phyloP scores from a whole-genome alignment of 2,329 filamentous ascomycete genomes.

The Dactylella cylindrospora region DNA sequence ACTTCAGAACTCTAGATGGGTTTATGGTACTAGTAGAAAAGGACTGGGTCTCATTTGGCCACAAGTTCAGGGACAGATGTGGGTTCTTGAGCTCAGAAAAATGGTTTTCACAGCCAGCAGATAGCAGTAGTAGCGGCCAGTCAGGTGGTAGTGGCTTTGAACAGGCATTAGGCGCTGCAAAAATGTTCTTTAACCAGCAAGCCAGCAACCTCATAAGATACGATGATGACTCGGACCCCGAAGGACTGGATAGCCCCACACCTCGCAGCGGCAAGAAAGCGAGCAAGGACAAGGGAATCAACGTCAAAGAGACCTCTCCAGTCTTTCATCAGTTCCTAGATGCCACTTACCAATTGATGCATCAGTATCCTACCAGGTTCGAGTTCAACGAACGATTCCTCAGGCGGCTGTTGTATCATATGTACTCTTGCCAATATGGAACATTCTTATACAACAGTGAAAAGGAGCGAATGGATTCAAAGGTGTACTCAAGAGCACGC shows the following conservation, averaged over 20 bases:
- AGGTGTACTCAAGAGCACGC: constrained; percentile 69
- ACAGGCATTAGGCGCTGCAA: constrained; percentile 79
- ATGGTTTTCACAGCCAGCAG: constrained; percentile 83
- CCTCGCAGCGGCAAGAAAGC: constrained; percentile 44
- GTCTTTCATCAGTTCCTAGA: constrained; percentile 98
- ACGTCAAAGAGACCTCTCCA: constrained; percentile 78
- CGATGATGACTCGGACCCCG: constrained; percentile 64
- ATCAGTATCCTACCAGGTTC: constrained; percentile 83
- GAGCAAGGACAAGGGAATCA: constrained; percentile 37
- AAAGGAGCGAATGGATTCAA: constrained; percentile 74
- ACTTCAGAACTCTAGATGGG: constrained; percentile 88
- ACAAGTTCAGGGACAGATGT: constrained; percentile 94
- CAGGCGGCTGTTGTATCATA: constrained; percentile 82
- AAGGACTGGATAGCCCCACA: constrained; percentile 53
- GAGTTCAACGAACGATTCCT: constrained; percentile 96
- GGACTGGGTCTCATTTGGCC: constrained; percentile 95
- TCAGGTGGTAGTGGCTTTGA: constrained; percentile 64
- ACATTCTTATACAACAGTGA: constrained; percentile 96
- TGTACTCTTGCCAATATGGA: constrained; percentile 94
- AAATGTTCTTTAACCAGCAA: constrained; percentile 80
- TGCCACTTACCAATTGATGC: constrained; percentile 83
- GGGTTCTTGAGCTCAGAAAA: constrained; percentile 87
- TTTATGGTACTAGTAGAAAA: constrained; percentile 96
- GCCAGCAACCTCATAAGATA: constrained; percentile 61
- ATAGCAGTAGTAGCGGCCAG: constrained; percentile 63